These are phyloP conservation scores for Neurospora sp. DNA, from an alignment of 495 filamentous ascomycete genomes.

Conservation along the genomic window DNA sequence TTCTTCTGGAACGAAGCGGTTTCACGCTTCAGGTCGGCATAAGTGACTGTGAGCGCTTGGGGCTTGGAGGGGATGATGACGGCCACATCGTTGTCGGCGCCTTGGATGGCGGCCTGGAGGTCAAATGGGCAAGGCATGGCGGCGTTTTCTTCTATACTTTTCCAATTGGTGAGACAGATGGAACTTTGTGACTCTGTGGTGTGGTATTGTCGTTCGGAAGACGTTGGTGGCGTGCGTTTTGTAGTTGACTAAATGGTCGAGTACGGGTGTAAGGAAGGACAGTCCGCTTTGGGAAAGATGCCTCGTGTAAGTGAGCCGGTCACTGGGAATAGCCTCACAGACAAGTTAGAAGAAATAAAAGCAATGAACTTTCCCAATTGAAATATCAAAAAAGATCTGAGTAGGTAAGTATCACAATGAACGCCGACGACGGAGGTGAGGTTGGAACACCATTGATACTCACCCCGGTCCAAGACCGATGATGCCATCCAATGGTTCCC, in stretches of 20 bases:
- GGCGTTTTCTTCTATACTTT: neutral
- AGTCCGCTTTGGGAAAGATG: neutral
- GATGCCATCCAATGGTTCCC: neutral
- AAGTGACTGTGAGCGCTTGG: constrained; percentile 49
- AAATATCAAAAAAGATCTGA: neutral
- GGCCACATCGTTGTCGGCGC: constrained; percentile 34
- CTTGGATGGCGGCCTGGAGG: constrained; percentile 34
- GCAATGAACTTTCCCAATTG: neutral
- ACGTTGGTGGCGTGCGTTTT: neutral
- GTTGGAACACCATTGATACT: neutral
- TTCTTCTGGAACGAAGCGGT: constrained; percentile 57
- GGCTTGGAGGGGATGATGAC: constrained; percentile 59
- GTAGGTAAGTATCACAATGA: neutral
- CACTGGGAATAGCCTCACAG: neutral
- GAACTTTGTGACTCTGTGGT: neutral
- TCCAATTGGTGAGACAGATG: neutral
- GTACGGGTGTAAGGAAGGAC: neutral
- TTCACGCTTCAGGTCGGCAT: constrained; percentile 50
- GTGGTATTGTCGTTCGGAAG: neutral
- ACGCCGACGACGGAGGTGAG: neutral
- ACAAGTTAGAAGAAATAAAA: neutral
- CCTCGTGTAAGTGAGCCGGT: neutral
- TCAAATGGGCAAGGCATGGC: constrained; percentile 4
- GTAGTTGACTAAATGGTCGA: neutral
- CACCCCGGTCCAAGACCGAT: neutral